Percentiles rank a stretch among this genome's conserved stretches.
Evolutionary conservation across 2,329 filamentous ascomycete genomes (phyloP).

Genomic region (Gnomoniopsis smithogilvyi): DNA sequence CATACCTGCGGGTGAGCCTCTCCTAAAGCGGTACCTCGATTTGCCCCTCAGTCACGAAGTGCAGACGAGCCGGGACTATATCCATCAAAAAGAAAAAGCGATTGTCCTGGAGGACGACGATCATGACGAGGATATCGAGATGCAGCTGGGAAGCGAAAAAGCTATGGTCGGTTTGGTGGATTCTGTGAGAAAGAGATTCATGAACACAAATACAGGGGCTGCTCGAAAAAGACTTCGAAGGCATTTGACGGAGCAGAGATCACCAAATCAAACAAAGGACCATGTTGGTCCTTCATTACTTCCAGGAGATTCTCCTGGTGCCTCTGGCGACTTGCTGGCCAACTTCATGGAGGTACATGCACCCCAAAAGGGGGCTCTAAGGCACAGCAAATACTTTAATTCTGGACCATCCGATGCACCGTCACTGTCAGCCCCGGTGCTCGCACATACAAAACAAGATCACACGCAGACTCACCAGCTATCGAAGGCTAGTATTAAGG

Average conservation of each 20-base stretch:
- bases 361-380: slow-evolving; percentile 21
- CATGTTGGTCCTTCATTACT: not conserved
- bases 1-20: slow-evolving; percentile 18
- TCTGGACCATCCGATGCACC: not conserved
- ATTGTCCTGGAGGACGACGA: slow-evolving; percentile 18
- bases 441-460: not conserved
- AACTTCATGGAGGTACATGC: slow-evolving; percentile 26
- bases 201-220: not conserved
- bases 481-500: not conserved
- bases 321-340: slow-evolving; percentile 19
- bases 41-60: slow-evolving; percentile 7
- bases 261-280: not conserved
- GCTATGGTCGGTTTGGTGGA: not conserved
- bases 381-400: slow-evolving; percentile 21
- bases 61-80: slow-evolving; percentile 21
- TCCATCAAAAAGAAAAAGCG: slow-evolving; percentile 20
- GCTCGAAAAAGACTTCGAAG: not conserved
- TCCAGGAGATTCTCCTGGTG: slow-evolving; percentile 1
- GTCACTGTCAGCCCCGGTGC: not conserved
- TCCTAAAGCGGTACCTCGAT: slow-evolving; percentile 19
- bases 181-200: not conserved
- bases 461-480: not conserved
- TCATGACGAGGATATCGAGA: slow-evolving; percentile 22
- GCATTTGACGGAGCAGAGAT: not conserved
- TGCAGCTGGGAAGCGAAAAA: not conserved